Evolutionary conservation across 1,284 basidiomycete genomes (phyloP).

Genomic region (Agroathelia rolfsii): DNA sequence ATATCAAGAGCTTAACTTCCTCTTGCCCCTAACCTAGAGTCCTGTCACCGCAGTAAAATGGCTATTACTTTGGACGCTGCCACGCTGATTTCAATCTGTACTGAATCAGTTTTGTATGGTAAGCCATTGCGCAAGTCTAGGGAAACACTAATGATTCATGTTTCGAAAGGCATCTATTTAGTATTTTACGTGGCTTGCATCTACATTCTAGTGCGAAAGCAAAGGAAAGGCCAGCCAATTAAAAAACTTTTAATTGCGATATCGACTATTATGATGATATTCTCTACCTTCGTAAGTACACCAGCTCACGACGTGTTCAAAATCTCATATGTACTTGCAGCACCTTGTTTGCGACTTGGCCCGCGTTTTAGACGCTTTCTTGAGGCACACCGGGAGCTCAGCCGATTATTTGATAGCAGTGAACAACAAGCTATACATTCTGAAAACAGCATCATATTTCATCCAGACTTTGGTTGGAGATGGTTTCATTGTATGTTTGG

Average conservation of each 20-base stretch:
- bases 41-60: too few species aligned
- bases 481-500: slow-evolving; percentile 22
- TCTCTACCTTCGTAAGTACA: slow-evolving; percentile 4
- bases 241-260: slow-evolving; percentile 5
- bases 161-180: neutral
- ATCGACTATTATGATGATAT: slow-evolving; percentile 2
- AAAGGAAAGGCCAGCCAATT: neutral
- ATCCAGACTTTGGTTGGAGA: slow-evolving; percentile 25
- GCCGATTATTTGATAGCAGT: too few species aligned
- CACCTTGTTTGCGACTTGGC: slow-evolving; percentile 9
- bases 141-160: too few species aligned
- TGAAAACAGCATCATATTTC: slow-evolving; percentile 21
- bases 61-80: slow-evolving; percentile 1
- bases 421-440: slow-evolving; percentile 19
- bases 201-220: slow-evolving; percentile 3
- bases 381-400: too few species aligned
- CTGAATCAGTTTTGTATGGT: slow-evolving; percentile 5
- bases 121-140: too few species aligned
- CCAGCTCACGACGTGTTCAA: neutral
- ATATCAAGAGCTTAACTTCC: too few species aligned
- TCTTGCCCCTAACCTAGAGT: too few species aligned
- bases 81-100: slow-evolving; percentile 3
- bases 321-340: slow-evolving; percentile 3
- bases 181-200: slow-evolving; percentile 5
- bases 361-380: slow-evolving; percentile 9